Evolutionary conservation across 2,329 filamentous ascomycete genomes (phyloP), one percentile per base, ranked within the genome.

Genomic region (Aspergillus unguis): DNA sequence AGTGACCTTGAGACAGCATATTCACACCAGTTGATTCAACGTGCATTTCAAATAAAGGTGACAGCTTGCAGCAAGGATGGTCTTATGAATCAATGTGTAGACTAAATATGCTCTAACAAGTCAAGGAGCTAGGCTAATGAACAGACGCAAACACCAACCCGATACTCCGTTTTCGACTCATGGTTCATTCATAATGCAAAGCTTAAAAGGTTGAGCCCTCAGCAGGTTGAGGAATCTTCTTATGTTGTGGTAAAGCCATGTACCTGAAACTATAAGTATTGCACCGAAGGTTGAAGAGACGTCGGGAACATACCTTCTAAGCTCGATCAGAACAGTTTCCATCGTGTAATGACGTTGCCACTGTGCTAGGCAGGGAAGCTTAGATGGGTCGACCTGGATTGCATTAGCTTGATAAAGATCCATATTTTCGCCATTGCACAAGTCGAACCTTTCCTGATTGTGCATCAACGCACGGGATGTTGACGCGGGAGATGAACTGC

Each of bases 271-370:
- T 48, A 5, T 50, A 65, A 56, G 25, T 41, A 69, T 69, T 58
- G 65, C 68, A 5, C 32, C 59, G 57, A 10, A 63, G 61, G 3
- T 63, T 23, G 5, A 25, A 40, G 66, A 59, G 62, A 17, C 7
- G 11, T 8, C n/a, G 35, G 26, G 25, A 7, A 26, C 78, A 59
- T 67, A 88, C 87, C 87, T 85, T 77, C 90, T 82, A 54, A 96
- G 79, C 71, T 95, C 91, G 58, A 94, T 90, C 60, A 96, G 77
- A 50, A 95, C 85, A 1, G 90, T 95, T 78, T 97, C 92, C 89
- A 96, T 95, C 32, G 91, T 95, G 69, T 91, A 94, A 43, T 95
- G 87, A 55, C 90, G 82, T 78, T 89, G 94, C 94, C 94, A 99
- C 71, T 89, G 85, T 50, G 86, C 83, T 41, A 99, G 81, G 65